Percentiles rank a stretch among this genome's conserved stretches.
Evolutionary conservation across 352 stramenopile species (phyloP).

Genomic region (Phytopythium boreale): DNA sequence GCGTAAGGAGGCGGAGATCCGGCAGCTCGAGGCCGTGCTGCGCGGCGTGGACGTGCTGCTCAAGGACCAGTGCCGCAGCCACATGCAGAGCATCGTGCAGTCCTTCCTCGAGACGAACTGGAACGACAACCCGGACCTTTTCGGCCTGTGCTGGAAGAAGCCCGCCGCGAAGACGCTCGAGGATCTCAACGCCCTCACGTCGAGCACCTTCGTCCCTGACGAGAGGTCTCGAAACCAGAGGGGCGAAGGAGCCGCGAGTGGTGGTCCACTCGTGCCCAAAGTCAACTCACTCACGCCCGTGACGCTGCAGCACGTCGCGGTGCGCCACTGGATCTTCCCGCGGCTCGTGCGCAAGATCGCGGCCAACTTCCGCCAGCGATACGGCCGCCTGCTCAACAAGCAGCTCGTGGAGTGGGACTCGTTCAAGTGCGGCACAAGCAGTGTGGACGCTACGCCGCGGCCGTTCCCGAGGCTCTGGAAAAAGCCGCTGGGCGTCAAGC

Average conservation of each 20-base stretch:
- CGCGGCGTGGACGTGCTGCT: conserved; percentile 42
- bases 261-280: background rate
- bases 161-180: too few relatives aligned
- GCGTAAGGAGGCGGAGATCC: conserved; percentile 16
- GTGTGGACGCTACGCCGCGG: background rate
- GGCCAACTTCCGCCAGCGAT: conserved; percentile 36
- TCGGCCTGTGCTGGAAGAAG: too few relatives aligned
- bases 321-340: conserved; percentile 42
- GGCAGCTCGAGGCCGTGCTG: conserved; percentile 26
- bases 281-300: conserved; percentile 15
- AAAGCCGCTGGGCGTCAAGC: too few relatives aligned
- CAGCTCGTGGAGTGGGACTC: too few relatives aligned
- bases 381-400: conserved; percentile 27
- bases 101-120: conserved; percentile 39
- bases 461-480: too few relatives aligned
- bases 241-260: too few relatives aligned
- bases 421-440: background rate
- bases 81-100: conserved; percentile 46
- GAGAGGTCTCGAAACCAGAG: too few relatives aligned
- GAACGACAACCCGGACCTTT: too few relatives aligned
- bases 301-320: conserved; percentile 34
- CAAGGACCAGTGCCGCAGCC: conserved; percentile 44
- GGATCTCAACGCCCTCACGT: too few relatives aligned
- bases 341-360: conserved; percentile 37
- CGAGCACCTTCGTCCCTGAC: too few relatives aligned